Base-by-base conservation (phyloP, 768 basidiomycete genomes). In the Tulasnella sp. region DNA sequence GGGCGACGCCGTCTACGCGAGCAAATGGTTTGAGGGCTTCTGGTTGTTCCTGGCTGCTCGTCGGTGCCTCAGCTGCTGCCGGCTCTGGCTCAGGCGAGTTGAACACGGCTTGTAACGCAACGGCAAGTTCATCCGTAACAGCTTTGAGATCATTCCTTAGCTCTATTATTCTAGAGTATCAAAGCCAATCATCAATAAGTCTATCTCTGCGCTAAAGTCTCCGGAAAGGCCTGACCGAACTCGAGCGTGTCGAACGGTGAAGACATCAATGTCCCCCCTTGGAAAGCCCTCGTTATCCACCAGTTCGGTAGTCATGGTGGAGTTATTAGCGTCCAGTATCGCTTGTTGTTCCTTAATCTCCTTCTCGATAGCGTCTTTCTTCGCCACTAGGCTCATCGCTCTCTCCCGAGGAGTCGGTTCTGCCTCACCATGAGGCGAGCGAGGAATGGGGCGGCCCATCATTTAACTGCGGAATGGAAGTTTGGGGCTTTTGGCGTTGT, bases 251-350 rank as follows among this genome's bases (percentile, higher is more conserved):
- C 94, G 88, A 27, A 97, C 92, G 16, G 92, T 91, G 83, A 90
- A 94, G 24, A 97, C 88, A 82, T 97, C 94, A 81, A 98, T 89
- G 85, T 97, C 87, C 19, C 90, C 91, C 19, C 95, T 89, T 0
- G 97, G 97, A 85, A 95, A 98, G 9, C 97, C 97, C 76, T 98
- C 94, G 0, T 87, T 81, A 83, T 98, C 96, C 72, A 98, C 89
- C 44, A 98, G 89, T 0, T 94, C 91, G 0, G 93, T 90, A 36
- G 89, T 85, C 87, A 95, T 89, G 2, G 89, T 91, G 42, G 89
- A 89, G 58, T 88, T 85, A 82, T 94, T 93, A 74, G 88, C 86
- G 82, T 87, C 86, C 82, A 95, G 90, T 77, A 94, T 88, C 62
- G 89, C 86, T 48, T 89, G 85, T 75, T 94, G 91, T 14, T 87